Evolutionary conservation across 148 eudicot genomes (phyloP).

Genomic region (Diospyros kaki): DNA sequence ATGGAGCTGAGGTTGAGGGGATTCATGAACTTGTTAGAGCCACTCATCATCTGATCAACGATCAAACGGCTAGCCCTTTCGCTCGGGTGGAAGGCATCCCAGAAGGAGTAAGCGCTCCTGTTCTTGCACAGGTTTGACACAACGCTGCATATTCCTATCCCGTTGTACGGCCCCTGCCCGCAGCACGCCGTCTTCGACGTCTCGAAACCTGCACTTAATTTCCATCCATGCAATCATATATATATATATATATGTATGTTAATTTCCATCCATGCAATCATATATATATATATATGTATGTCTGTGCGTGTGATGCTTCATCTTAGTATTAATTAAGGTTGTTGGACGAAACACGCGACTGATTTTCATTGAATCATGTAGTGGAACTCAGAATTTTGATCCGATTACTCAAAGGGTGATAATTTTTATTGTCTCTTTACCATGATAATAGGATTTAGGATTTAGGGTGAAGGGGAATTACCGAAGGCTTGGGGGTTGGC

Average conservation of each 20-base stretch:
- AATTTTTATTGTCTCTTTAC: too few relatives aligned
- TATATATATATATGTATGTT: neutral
- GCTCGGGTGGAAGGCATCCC: slow-evolving; percentile 45
- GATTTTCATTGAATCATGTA: too few relatives aligned
- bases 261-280: neutral
- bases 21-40: slow-evolving; percentile 29
- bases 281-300: neutral
- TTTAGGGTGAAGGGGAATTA: slow-evolving; percentile 5
- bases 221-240: neutral
- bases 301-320: neutral
- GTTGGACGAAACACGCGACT: too few relatives aligned
- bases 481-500: slow-evolving; percentile 38
- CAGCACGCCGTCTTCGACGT: slow-evolving; percentile 46
- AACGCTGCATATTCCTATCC: slow-evolving; percentile 32
- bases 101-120: slow-evolving; percentile 33
- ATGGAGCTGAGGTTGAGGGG: slow-evolving; percentile 44
- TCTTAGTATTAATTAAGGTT: neutral
- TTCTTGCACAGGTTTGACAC: slow-evolving; percentile 29
- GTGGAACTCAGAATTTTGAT: too few relatives aligned
- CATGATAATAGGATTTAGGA: neutral
- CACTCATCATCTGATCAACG: slow-evolving; percentile 26
- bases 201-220: slow-evolving; percentile 25
- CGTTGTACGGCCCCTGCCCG: slow-evolving; percentile 47
- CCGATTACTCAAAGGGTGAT: too few relatives aligned
- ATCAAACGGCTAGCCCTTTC: slow-evolving; percentile 34